A percentile compares a stretch with the other conserved stretches of the same genome.
Conservation (phyloP, 2,329 filamentous ascomycete species). For the Neocucurbitaria cava region DNA sequence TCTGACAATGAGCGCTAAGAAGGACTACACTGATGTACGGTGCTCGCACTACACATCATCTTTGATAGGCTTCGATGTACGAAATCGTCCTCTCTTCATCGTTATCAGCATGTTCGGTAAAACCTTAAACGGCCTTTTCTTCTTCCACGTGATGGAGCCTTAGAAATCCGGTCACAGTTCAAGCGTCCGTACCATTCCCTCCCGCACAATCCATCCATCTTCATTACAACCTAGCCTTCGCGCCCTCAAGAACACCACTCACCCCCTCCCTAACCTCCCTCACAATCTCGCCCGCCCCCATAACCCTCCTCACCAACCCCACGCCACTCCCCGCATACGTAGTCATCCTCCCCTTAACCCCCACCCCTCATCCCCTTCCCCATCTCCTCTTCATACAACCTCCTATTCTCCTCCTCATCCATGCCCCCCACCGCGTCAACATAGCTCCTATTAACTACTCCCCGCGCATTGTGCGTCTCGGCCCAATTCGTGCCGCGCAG, state of each 20-base stretch:
- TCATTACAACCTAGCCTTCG: not conserved
- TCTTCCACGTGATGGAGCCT: not conserved
- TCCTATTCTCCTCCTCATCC: conserved; percentile 53
- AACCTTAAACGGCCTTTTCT: not conserved
- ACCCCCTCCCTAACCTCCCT: conserved; percentile 54
- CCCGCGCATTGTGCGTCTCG: conserved; percentile 63
- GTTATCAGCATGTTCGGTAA: not conserved
- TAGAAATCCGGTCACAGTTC: too few species aligned
- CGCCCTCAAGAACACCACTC: conserved; percentile 31
- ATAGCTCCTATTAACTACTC: conserved; percentile 63
- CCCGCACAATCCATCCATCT: too few species aligned
- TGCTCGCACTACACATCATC: too few species aligned
- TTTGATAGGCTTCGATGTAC: too few species aligned
- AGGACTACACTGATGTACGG: not conserved
- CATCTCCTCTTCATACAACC: conserved; percentile 57
- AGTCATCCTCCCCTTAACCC: conserved; percentile 60
- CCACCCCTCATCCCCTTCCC: conserved; percentile 62
- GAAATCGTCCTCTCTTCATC: too few species aligned
- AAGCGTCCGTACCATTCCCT: too few species aligned
- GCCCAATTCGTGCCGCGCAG: conserved; percentile 68
- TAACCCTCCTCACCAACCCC: conserved; percentile 62
- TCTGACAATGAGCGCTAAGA: conserved; percentile 33
- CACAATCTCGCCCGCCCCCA: conserved; percentile 61
- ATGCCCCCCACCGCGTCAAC: conserved; percentile 50
- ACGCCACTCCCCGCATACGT: conserved; percentile 69